Conservation (phyloP, 768 basidiomycete genomes). For the Phylloporus arenicola region DNA sequence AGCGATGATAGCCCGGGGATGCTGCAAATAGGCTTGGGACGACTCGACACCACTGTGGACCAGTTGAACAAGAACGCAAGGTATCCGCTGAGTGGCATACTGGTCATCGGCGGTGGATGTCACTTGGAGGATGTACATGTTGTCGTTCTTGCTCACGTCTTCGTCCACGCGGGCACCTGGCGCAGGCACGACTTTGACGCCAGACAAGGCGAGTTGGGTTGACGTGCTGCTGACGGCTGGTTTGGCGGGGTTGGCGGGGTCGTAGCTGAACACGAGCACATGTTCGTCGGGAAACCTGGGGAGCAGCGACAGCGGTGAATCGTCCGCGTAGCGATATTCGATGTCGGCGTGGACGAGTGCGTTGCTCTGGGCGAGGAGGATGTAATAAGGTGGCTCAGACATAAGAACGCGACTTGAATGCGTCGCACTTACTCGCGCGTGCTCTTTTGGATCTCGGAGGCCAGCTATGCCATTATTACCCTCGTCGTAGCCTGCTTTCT, state of each 20-base stretch:
- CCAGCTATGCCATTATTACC: constrained; percentile 49
- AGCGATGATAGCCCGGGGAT: constrained; percentile 47
- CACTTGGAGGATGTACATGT: constrained; percentile 75
- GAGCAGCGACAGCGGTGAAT: constrained; percentile 61
- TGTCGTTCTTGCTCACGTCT: constrained; percentile 46
- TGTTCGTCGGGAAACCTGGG: constrained; percentile 60
- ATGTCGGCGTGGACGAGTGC: constrained; percentile 57
- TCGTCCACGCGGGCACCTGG: constrained; percentile 62
- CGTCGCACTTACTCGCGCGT: constrained; percentile 33
- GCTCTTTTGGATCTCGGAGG: constrained; percentile 47
- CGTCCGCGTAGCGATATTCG: constrained; percentile 80
- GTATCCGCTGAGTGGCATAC: constrained; percentile 14
- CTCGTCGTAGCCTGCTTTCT: constrained; percentile 47
- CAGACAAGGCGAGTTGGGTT: constrained; percentile 44
- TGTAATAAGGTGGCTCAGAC: constrained; percentile 53
- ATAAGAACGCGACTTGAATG: constrained; percentile 15
- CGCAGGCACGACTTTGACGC: constrained; percentile 64
- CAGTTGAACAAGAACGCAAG: neutral
- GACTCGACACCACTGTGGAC: constrained; percentile 20
- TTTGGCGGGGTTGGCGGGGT: constrained; percentile 35
- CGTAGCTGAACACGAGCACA: constrained; percentile 68
- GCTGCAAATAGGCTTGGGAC: constrained; percentile 27
- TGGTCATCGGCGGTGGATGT: constrained; percentile 46
- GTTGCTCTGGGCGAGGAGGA: constrained; percentile 54
- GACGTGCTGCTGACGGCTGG: constrained; percentile 52